Evolutionary conservation across 345 rosid species (phyloP).

Genomic region (Euphorbia lathyris): DNA sequence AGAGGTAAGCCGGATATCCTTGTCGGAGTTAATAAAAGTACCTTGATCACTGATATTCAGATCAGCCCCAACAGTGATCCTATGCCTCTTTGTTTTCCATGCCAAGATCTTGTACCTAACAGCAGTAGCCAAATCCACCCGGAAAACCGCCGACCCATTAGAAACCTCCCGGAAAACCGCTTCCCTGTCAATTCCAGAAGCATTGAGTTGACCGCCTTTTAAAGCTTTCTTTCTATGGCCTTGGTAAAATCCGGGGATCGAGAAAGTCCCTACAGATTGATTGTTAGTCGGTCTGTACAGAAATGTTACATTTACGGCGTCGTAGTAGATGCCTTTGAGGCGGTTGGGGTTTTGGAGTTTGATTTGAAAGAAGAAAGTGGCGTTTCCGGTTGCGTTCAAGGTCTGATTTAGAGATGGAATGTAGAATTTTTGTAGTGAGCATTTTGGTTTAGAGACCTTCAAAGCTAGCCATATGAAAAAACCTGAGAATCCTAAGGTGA

Average conservation of each 20-base stretch:
- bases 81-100: conserved; percentile 55
- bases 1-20: conserved; percentile 48
- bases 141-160: conserved; percentile 39
- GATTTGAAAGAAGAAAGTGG: conserved; percentile 46
- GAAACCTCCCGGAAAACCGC: conserved; percentile 33
- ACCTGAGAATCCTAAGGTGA: conserved; percentile 54
- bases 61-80: conserved; percentile 43
- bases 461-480: conserved; percentile 73
- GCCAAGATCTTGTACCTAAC: conserved; percentile 62
- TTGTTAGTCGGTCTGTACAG: conserved; percentile 17
- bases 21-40: conserved; percentile 13
- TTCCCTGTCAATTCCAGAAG: conserved; percentile 17
- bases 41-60: conserved; percentile 45
- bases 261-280: conserved; percentile 16
- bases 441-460: conserved; percentile 50
- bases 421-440: conserved; percentile 44
- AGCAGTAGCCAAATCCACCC: conserved; percentile 60
- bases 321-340: conserved; percentile 68
- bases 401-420: conserved; percentile 59
- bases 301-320: conserved; percentile 42
- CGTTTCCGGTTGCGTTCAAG: conserved; percentile 14
- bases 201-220: conserved; percentile 17
- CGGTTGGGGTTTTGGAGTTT: conserved; percentile 56
- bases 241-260: conserved; percentile 46
- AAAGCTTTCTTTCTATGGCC: conserved; percentile 60